A percentile compares a stretch with the other conserved stretches of the same genome.
Evolutionary conservation across 2,329 filamentous ascomycete genomes (phyloP).

Genomic region (Pseudonectria foliicola): DNA sequence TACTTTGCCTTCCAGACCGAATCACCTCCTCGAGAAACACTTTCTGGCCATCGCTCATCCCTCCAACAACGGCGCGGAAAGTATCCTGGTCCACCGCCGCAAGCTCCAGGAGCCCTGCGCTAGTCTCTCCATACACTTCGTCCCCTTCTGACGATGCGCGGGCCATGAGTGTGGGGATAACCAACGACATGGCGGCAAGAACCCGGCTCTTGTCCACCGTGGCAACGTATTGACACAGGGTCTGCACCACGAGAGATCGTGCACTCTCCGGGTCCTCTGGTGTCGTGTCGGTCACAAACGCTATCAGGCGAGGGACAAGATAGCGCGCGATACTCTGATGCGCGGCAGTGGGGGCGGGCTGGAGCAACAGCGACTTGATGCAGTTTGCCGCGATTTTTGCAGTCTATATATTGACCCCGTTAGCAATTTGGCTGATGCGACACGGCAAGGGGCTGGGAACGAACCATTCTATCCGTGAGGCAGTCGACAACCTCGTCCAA

Average conservation of each 20-base stretch:
- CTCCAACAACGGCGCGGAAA: constrained; percentile 68
- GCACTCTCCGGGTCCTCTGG: constrained; percentile 75
- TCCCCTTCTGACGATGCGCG: constrained; percentile 60
- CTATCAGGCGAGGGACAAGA: constrained; percentile 66
- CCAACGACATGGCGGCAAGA: constrained; percentile 61
- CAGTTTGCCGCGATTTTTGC: constrained; percentile 88
- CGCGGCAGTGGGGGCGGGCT: constrained; percentile 53
- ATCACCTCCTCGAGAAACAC: constrained; percentile 76
- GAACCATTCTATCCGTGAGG: constrained; percentile 69
- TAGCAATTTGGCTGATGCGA: constrained; percentile 1
- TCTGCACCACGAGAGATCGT: constrained; percentile 62
- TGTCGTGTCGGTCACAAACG: constrained; percentile 63
- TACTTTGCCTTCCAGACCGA: constrained; percentile 50
- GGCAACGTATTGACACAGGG: constrained; percentile 65
- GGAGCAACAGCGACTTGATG: constrained; percentile 72
- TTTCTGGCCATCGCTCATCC: constrained; percentile 64
- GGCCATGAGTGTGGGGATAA: constrained; percentile 70
- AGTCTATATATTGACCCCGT: constrained; percentile 42
- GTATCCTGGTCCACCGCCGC: constrained; percentile 64
- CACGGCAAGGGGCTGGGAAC: constrained; percentile 15
- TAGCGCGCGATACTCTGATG: constrained; percentile 69
- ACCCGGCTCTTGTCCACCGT: constrained; percentile 38
- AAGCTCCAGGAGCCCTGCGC: constrained; percentile 69
- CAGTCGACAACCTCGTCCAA: constrained; percentile 80
- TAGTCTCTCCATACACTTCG: constrained; percentile 63